Percentiles rank a stretch among this genome's conserved stretches.
phyloP scores from a whole-genome alignment of 1,284 basidiomycete genomes.

The Fomitopsis schrenkii region DNA sequence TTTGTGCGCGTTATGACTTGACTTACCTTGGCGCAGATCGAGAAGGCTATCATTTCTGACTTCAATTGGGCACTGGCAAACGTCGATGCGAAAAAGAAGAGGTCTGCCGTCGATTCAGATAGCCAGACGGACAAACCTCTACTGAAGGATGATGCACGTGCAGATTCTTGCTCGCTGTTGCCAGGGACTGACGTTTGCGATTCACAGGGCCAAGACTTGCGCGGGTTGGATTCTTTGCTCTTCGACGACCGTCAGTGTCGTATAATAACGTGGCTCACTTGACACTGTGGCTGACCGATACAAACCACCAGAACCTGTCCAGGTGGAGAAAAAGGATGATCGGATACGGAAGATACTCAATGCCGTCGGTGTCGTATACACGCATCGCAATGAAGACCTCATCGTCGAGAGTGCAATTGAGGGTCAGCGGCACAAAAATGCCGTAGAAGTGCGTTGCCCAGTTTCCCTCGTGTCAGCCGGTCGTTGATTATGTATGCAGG shows the following conservation, averaged over 20 bases:
- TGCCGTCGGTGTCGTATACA: slow-evolving; percentile 60
- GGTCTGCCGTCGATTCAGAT: slow-evolving; percentile 32
- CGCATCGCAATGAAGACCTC: slow-evolving; percentile 69
- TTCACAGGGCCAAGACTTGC: slow-evolving; percentile 44
- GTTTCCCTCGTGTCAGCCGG: background rate
- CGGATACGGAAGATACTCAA: slow-evolving; percentile 55
- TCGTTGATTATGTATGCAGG: slow-evolving; percentile 1
- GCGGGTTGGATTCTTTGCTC: slow-evolving; percentile 60
- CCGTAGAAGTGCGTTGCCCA: slow-evolving; percentile 41
- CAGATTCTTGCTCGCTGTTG: background rate
- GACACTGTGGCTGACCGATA: background rate
- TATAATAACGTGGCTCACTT: background rate
- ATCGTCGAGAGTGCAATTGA: slow-evolving; percentile 66
- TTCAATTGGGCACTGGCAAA: slow-evolving; percentile 77
- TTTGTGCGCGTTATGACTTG: background rate
- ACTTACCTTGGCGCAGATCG: slow-evolving; percentile 47
- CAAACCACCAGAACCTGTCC: slow-evolving; percentile 19
- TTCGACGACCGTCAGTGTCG: slow-evolving; percentile 58
- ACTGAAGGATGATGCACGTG: slow-evolving; percentile 48
- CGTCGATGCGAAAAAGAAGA: slow-evolving; percentile 44
- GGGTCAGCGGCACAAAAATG: slow-evolving; percentile 51
- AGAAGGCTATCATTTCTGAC: slow-evolving; percentile 65
- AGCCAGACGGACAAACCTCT: slow-evolving; percentile 50
- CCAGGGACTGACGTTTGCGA: background rate
- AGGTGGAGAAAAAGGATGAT: slow-evolving; percentile 31